Base-by-base conservation (phyloP, 1,284 basidiomycete genomes). In the Naganishia liquefaciens region DNA sequence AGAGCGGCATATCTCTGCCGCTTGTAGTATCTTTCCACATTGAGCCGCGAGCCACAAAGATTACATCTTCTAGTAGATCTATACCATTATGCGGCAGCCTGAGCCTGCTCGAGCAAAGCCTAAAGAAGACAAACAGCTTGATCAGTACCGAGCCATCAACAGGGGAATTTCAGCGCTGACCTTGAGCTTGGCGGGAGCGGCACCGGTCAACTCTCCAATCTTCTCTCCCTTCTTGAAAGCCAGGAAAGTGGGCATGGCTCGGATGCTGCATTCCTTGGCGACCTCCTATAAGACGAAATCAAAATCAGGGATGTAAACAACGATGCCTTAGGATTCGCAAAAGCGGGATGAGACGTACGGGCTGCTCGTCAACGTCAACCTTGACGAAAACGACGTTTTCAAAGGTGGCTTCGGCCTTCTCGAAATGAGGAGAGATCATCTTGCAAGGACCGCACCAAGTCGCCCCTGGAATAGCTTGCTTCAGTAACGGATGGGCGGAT, bases 221-320 rank as follows among this genome's bases (percentile, higher is more conserved):
- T 86, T 84, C 72, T 84, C 70, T 51, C 88, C 88, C 68, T 85
- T 81, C 81, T 88, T 84, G 84, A 86, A 90, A 40, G 84, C 81
- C 63, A 85, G 79, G 81, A 91, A 91, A 3, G 89, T 90, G 19
- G 90, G 90, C 85, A 91, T 88, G 78, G 88, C 87, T 72, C 85
- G 84, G 79, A 96, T 85, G 60, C 84, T 85, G 64, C 88, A 85
- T 76, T 88, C 88, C 73, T 85, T 77, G 9, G 82, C 79, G 68
- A 84, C 78, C 68, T 83, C 78, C 79, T 80, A 57, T 27, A 1
- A 42, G 19, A 7, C 33, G 13, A 37, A 13, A 37, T 7, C 33
- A 37, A 37, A 37, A 10, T 7, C 33, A 37, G 13, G 33, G 13
- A 37, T 37, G 33, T 37, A 37, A 37, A 13, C 33, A 2, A 13